Conservation (phyloP, 305 asterid genomes). For the Solanum hybrid region DNA sequence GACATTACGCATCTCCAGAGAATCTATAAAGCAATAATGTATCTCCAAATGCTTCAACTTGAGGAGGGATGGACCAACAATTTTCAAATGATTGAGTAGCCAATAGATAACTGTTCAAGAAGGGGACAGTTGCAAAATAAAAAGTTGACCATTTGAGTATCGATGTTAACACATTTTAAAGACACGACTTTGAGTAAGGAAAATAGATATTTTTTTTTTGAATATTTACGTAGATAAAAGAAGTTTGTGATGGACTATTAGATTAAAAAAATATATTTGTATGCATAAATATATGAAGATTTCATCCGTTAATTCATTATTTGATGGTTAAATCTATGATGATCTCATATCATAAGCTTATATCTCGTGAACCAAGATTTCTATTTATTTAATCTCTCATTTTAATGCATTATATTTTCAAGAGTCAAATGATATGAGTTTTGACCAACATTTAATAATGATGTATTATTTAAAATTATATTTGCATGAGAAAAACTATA, state of each 20-base stretch:
- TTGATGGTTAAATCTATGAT: not conserved
- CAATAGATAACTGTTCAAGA: not conserved
- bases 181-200: not conserved
- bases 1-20: not conserved
- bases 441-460: not conserved
- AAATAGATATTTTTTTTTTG: too few species aligned
- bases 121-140: not conserved
- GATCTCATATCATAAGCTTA: not conserved
- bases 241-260: not conserved
- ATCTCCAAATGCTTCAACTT: not conserved
- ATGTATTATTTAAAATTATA: too few species aligned
- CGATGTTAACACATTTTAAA: too few species aligned
- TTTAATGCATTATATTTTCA: not conserved
- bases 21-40: not conserved
- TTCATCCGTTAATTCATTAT: not conserved
- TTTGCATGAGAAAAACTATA: not conserved
- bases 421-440: not conserved
- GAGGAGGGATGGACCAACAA: not conserved
- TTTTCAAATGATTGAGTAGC: not conserved
- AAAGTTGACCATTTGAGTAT: not conserved
- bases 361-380: not conserved
- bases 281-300: not conserved
- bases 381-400: not conserved
- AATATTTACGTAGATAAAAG: not conserved
- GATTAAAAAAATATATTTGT: too few species aligned